Evolutionary conservation across 1,284 basidiomycete genomes (phyloP).

Genomic region (Malassezia caprae): DNA sequence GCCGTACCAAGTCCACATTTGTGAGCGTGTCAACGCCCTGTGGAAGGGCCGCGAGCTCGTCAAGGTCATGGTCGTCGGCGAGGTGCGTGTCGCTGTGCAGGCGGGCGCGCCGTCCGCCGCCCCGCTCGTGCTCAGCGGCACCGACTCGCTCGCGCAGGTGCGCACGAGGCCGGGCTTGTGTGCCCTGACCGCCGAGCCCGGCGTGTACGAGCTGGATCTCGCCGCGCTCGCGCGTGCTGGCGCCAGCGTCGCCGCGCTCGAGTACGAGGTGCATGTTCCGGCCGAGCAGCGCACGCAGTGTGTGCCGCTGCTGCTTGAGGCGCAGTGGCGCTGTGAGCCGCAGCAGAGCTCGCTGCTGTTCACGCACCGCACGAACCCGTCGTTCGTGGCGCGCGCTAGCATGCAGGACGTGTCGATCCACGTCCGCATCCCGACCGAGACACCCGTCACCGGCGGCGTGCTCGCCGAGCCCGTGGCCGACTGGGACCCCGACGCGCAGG

Average conservation of each 20-base stretch:
- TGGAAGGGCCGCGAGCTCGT: constrained; percentile 48
- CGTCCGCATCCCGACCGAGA: constrained; percentile 3
- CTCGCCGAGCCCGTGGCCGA: constrained; percentile 9
- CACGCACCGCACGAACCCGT: constrained; percentile 49
- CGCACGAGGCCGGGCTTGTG: constrained; percentile 52
- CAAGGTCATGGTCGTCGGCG: constrained; percentile 53
- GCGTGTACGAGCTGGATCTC: constrained; percentile 52
- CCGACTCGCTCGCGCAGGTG: constrained; percentile 53
- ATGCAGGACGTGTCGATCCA: constrained; percentile 8
- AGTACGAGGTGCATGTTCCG: constrained; percentile 53
- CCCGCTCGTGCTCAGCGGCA: constrained; percentile 49
- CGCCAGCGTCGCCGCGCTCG: constrained; percentile 48
- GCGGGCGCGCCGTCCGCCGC: background rate
- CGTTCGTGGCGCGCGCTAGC: constrained; percentile 5
- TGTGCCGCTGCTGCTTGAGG: constrained; percentile 51
- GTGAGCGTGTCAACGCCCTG: constrained; percentile 53
- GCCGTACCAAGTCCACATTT: constrained; percentile 45
- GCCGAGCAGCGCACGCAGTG: constrained; percentile 39
- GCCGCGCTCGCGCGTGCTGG: constrained; percentile 41
- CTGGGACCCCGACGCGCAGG: constrained; percentile 12
- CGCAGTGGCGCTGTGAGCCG: constrained; percentile 53
- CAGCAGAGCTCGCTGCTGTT: constrained; percentile 53
- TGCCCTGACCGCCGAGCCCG: constrained; percentile 40
- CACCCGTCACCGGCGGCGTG: constrained; percentile 9
- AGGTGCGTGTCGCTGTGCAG: constrained; percentile 46